A percentile compares a stretch with the other conserved stretches of the same genome.
Evolutionary conservation across 2,329 filamentous ascomycete genomes (phyloP).

Genomic region (Gnomoniopsis smithogilvyi): DNA sequence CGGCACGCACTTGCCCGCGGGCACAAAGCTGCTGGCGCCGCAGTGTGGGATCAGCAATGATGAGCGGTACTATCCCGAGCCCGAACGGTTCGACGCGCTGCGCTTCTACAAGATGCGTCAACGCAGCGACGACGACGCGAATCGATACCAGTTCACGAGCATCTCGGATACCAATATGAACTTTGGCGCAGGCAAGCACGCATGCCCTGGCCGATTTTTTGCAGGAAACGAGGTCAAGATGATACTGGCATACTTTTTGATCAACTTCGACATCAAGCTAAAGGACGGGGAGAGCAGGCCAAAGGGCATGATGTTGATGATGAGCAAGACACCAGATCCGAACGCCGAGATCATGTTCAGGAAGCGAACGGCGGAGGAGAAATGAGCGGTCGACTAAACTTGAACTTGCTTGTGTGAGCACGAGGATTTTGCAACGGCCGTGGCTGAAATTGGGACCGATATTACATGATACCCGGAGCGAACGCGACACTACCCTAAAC

Average conservation of each 20-base stretch:
- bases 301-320: slow-evolving; percentile 34
- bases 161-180: slow-evolving; percentile 40
- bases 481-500: not conserved
- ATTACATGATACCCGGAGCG: slow-evolving; percentile 3
- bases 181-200: slow-evolving; percentile 45
- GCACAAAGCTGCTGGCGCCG: slow-evolving; percentile 39
- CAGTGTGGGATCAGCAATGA: slow-evolving; percentile 40
- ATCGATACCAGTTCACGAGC: slow-evolving; percentile 41
- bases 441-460: not conserved
- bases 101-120: slow-evolving; percentile 46
- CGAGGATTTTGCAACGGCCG: not conserved
- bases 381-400: not conserved
- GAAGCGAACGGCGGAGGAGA: slow-evolving; percentile 26
- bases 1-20: slow-evolving; percentile 39
- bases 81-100: slow-evolving; percentile 44
- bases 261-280: slow-evolving; percentile 37
- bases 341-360: slow-evolving; percentile 38
- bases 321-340: slow-evolving; percentile 39
- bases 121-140: slow-evolving; percentile 32
- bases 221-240: slow-evolving; percentile 33
- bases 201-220: slow-evolving; percentile 48
- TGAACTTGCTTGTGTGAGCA: not conserved
- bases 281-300: slow-evolving; percentile 36
- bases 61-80: slow-evolving; percentile 35
- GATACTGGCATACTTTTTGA: not conserved